Percentiles rank a stretch among this genome's conserved stretches.
phyloP scores from a whole-genome alignment of 2,329 filamentous ascomycete species.

The Paracoccidioides lutzii region DNA sequence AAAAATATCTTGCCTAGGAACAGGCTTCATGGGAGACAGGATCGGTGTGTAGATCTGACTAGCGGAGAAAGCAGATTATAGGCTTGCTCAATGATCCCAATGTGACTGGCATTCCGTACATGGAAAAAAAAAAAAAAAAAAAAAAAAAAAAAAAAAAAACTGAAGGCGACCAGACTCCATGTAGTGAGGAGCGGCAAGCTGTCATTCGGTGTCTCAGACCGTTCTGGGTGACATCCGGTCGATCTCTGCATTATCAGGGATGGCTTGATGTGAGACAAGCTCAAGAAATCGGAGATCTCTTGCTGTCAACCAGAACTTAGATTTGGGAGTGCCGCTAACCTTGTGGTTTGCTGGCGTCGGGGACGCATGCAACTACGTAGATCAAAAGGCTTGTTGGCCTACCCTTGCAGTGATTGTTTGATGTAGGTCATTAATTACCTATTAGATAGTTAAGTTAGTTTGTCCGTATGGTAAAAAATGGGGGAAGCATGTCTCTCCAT shows the following conservation, averaged over 20 bases:
- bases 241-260: neutral
- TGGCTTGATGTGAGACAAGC: neutral
- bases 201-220: neutral
- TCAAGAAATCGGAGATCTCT: slow-evolving; percentile 1
- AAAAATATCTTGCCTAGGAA: too few species aligned
- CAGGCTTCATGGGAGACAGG: neutral
- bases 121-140: neutral
- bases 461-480: too few species aligned
- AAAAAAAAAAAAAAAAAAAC: neutral
- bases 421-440: too few species aligned
- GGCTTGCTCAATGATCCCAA: neutral
- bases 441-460: too few species aligned
- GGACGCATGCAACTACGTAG: too few species aligned
- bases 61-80: neutral
- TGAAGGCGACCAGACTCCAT: too few species aligned
- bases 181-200: neutral
- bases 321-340: neutral
- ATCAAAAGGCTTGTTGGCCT: too few species aligned
- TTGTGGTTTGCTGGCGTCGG: too few species aligned
- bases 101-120: neutral
- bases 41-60: neutral
- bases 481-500: too few species aligned
- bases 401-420: too few species aligned
- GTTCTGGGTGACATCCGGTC: neutral
- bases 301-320: neutral